These are phyloP conservation scores for Vanrija humicola DNA, from an alignment of 1,284 basidiomycete species.

Conservation along the genomic window DNA sequence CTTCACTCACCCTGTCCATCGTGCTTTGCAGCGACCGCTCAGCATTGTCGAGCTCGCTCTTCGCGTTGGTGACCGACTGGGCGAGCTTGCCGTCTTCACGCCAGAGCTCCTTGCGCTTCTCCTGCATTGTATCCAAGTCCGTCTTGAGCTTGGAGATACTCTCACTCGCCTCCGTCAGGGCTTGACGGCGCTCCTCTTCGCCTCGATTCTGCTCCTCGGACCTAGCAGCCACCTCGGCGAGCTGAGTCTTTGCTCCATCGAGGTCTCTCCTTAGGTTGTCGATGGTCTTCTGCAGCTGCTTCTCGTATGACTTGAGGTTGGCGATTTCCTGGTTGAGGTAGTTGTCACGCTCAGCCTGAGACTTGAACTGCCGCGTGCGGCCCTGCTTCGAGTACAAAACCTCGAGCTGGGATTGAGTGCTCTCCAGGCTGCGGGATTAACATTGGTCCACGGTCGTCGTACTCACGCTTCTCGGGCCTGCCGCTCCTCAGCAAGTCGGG, in stretches of 20 bases:
- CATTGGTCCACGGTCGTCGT: too few species aligned
- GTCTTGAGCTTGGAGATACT: constrained; percentile 64
- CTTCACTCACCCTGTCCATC: constrained; percentile 70
- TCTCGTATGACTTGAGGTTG: constrained; percentile 60
- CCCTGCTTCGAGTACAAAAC: constrained; percentile 84
- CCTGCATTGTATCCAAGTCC: constrained; percentile 65
- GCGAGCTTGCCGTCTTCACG: constrained; percentile 87
- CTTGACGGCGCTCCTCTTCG: constrained; percentile 64
- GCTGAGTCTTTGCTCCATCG: constrained; percentile 68
- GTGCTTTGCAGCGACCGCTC: constrained; percentile 78
- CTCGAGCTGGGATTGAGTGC: constrained; percentile 63
- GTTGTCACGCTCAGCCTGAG: constrained; percentile 72
- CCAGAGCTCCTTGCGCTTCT: constrained; percentile 89
- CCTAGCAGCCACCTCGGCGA: constrained; percentile 66
- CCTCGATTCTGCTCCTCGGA: constrained; percentile 58
- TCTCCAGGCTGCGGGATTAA: constrained; percentile 57
- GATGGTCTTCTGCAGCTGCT: constrained; percentile 60
- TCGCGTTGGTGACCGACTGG: constrained; percentile 68
- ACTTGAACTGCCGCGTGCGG: constrained; percentile 76
- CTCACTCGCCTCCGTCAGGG: constrained; percentile 70
- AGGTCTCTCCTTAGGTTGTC: constrained; percentile 64
- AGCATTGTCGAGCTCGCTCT: constrained; percentile 72
- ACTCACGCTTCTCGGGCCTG: constrained; percentile 59
- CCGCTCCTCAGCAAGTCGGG: constrained; percentile 57
- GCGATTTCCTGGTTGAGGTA: constrained; percentile 71